Evolutionary conservation across 495 filamentous ascomycete species (phyloP).

Genomic region (Bacidia rubella): DNA sequence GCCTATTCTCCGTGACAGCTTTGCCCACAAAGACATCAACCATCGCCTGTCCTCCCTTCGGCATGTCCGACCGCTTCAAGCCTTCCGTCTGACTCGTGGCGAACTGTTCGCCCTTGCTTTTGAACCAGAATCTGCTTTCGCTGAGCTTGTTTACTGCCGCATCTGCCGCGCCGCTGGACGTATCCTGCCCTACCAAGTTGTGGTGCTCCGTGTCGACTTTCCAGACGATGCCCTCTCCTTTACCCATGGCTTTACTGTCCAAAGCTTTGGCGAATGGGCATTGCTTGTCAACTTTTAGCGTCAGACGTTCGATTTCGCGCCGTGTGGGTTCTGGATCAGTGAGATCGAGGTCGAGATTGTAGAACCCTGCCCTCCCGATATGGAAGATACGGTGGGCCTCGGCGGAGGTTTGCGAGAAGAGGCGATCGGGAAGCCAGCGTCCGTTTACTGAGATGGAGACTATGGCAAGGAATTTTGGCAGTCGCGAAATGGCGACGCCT

Average conservation of each 20-base stretch:
- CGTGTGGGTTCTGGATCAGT: constrained; percentile 8
- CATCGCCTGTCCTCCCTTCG: too few species aligned
- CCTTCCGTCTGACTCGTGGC: too few species aligned
- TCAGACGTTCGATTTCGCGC: constrained; percentile 12
- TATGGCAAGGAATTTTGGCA: constrained; percentile 22
- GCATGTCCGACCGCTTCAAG: too few species aligned
- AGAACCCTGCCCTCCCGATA: constrained; percentile 23
- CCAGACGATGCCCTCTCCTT: constrained; percentile 29
- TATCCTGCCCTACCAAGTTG: too few species aligned
- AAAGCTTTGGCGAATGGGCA: constrained; percentile 24
- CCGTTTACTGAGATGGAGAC: constrained; percentile 22
- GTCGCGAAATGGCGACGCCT: constrained; percentile 17
- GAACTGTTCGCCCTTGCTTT: constrained; percentile 22
- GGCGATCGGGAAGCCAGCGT: constrained; percentile 16
- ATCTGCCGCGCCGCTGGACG: too few species aligned
- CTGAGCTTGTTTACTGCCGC: too few species aligned
- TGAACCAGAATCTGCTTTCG: constrained; percentile 23
- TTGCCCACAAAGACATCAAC: too few species aligned
- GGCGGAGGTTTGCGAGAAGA: neutral
- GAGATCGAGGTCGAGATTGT: constrained; percentile 12
- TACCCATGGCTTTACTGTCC: constrained; percentile 10
- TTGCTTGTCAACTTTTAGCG: constrained; percentile 18
- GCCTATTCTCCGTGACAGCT: too few species aligned
- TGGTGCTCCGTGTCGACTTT: constrained; percentile 12
- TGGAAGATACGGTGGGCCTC: constrained; percentile 6